These are phyloP conservation scores for Xerocomellus intermedius DNA, from an alignment of 768 basidiomycete species.

Conservation along the genomic window DNA sequence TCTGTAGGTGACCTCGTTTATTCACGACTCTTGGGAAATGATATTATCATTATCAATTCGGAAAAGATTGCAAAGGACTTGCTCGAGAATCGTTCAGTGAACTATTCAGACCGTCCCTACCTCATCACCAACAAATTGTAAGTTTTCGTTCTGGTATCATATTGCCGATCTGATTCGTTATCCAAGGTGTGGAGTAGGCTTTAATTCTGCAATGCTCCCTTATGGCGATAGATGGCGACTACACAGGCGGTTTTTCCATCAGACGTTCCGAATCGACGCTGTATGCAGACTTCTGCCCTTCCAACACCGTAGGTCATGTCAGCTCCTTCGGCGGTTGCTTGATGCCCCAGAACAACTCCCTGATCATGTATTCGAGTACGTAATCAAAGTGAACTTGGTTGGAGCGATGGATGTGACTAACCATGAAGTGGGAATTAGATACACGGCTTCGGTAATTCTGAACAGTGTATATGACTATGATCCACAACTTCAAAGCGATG, in stretches of 20 bases:
- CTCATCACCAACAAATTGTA: slow-evolving; percentile 10
- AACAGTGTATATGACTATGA: background rate
- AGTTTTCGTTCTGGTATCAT: background rate
- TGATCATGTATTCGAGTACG: slow-evolving; percentile 25
- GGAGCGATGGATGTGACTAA: background rate
- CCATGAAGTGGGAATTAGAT: background rate
- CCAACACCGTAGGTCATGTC: slow-evolving; percentile 25
- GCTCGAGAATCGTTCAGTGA: slow-evolving; percentile 42
- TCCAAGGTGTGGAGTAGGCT: slow-evolving; percentile 6
- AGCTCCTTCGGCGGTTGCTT: slow-evolving; percentile 30
- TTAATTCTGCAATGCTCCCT: slow-evolving; percentile 11
- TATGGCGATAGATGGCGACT: background rate
- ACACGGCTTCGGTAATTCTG: background rate
- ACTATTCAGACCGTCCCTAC: slow-evolving; percentile 50
- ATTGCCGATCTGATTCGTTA: background rate
- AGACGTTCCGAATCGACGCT: slow-evolving; percentile 14
- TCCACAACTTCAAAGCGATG: background rate
- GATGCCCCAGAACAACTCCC: slow-evolving; percentile 31
- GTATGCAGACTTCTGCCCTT: slow-evolving; percentile 23
- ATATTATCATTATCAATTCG: slow-evolving; percentile 45
- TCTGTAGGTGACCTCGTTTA: slow-evolving; percentile 42
- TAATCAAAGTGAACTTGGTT: background rate
- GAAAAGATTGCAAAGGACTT: slow-evolving; percentile 42
- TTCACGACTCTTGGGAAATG: slow-evolving; percentile 44
- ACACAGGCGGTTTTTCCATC: slow-evolving; percentile 13